phyloP scores from a whole-genome alignment of 129 eudicot genomes.

The carrot (Daucus carota) region DNA sequence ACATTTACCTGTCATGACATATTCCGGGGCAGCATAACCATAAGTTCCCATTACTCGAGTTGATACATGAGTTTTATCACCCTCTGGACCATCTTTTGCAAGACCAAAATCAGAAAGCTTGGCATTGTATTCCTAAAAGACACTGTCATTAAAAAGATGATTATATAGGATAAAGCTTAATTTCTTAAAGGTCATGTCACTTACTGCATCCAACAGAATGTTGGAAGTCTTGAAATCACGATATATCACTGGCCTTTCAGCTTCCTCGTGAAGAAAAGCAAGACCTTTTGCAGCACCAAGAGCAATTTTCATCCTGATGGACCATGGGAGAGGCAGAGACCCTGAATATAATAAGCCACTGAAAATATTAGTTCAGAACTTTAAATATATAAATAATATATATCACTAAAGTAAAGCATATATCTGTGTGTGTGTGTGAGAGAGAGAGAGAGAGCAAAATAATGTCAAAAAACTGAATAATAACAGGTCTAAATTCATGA shows the following conservation, averaged over 20 bases:
- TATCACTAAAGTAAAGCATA: background rate
- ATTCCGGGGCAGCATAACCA: constrained; percentile 95
- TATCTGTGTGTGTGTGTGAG: too few species aligned
- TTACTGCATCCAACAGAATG: constrained; percentile 84
- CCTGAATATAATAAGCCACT: constrained; percentile 33
- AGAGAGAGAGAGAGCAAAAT: background rate
- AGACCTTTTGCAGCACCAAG: constrained; percentile 96
- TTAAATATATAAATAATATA: background rate
- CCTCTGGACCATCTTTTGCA: constrained; percentile 98
- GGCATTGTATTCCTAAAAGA: constrained; percentile 79
- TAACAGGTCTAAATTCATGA: background rate
- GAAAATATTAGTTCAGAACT: background rate
- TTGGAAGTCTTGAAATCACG: constrained; percentile 97
- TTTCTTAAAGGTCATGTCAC: constrained; percentile 13
- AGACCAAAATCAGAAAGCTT: constrained; percentile 97
- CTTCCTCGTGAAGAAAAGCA: constrained; percentile 96
- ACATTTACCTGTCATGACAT: constrained; percentile 82
- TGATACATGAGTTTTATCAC: constrained; percentile 90
- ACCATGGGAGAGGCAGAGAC: constrained; percentile 94
- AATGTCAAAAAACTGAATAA: background rate
- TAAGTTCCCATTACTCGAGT: constrained; percentile 99
- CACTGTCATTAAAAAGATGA: constrained; percentile 8
- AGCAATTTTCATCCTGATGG: constrained; percentile 96
- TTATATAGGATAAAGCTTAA: background rate
- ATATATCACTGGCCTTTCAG: constrained; percentile 82